Conservation (phyloP, 2,329 filamentous ascomycete genomes). For the Fusarium neocosmosporiellum region DNA sequence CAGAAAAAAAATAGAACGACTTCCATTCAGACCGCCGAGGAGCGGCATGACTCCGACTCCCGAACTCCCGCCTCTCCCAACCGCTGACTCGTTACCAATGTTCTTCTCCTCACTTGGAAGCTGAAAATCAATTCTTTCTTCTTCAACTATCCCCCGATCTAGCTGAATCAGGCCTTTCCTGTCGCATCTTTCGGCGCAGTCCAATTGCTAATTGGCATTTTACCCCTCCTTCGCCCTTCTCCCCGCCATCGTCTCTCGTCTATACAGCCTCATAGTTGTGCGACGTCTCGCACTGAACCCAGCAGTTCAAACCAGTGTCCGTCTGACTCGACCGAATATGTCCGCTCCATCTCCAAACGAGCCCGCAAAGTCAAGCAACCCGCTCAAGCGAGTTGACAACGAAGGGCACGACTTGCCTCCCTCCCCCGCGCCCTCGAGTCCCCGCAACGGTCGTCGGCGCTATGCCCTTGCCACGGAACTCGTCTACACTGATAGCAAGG, state of each 20-base stretch:
- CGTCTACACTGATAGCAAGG: constrained; percentile 94
- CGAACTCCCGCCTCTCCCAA: constrained; percentile 28
- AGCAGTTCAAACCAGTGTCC: not conserved
- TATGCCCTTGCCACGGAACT: constrained; percentile 97
- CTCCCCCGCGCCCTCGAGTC: constrained; percentile 92
- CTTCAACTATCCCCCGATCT: constrained; percentile 11
- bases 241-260: constrained; percentile 8
- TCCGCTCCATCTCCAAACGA: constrained; percentile 39
- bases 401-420: constrained; percentile 89
- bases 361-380: constrained; percentile 51
- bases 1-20: constrained; percentile 17
- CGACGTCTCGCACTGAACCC: not conserved
- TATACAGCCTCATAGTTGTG: not conserved
- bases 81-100: constrained; percentile 24
- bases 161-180: not conserved
- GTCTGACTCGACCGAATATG: constrained; percentile 27
- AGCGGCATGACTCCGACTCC: constrained; percentile 45
- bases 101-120: constrained; percentile 10
- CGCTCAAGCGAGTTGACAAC: constrained; percentile 74
- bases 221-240: constrained; percentile 1
- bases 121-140: constrained; percentile 15
- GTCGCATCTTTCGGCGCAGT: not conserved
- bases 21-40: constrained; percentile 41
- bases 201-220: constrained; percentile 1
- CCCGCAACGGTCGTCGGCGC: constrained; percentile 80